Conservation (phyloP, 495 filamentous ascomycete species). For the Talaromyces liani region DNA sequence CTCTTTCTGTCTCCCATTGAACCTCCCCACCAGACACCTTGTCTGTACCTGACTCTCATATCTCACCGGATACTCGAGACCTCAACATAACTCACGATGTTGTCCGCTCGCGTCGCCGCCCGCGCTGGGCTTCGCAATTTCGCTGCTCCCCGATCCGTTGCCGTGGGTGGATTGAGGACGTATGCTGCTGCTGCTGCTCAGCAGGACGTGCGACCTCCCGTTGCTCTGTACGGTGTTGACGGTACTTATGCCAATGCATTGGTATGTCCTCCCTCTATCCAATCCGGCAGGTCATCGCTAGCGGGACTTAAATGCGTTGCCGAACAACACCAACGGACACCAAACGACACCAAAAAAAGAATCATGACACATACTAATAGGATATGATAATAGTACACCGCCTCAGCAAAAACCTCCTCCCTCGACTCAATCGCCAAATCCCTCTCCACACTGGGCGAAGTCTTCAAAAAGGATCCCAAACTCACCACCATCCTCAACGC, state of each 20-base stretch:
- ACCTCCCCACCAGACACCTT: background rate
- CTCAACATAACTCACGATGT: conserved; percentile 22
- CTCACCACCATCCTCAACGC: conserved; percentile 66
- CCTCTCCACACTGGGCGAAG: conserved; percentile 58
- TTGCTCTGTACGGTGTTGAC: conserved; percentile 90
- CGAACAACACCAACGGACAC: conserved; percentile 4
- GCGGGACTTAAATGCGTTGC: background rate
- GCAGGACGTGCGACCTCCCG: conserved; percentile 70
- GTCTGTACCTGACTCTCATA: background rate
- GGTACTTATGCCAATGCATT: conserved; percentile 97
- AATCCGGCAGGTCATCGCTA: background rate
- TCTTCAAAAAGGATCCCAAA: conserved; percentile 74
- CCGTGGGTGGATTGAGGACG: conserved; percentile 47
- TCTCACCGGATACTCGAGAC: background rate
- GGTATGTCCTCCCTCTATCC: conserved; percentile 47
- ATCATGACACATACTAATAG: conserved; percentile 1
- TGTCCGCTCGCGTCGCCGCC: conserved; percentile 37
- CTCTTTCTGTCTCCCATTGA: background rate
- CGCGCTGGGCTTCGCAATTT: conserved; percentile 41
- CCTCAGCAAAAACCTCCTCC: conserved; percentile 73
- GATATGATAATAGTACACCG: conserved; percentile 66
- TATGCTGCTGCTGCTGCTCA: conserved; percentile 68
- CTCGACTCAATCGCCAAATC: conserved; percentile 78
- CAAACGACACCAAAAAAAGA: conserved; percentile 6
- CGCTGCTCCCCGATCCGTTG: conserved; percentile 34